Base-by-base conservation (phyloP, 2,329 filamentous ascomycete genomes). In the Hypomyces rosellus region DNA sequence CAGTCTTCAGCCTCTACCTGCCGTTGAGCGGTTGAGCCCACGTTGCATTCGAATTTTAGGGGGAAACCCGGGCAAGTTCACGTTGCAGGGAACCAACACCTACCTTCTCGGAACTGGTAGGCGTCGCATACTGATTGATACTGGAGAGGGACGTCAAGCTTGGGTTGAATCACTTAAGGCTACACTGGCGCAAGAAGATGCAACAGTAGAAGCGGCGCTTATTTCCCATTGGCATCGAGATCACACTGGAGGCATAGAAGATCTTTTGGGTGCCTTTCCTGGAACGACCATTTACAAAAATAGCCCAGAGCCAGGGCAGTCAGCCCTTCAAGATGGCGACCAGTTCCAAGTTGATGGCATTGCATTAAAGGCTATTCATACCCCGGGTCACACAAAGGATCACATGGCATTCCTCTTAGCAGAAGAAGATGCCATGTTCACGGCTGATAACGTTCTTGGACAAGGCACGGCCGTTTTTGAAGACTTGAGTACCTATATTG, bases 221-320 rank as follows among this genome's bases (percentile, higher is more conserved):
- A 74, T 99, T 45, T 95, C 91, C 0, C 93, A 99, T 67, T 95
- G 91, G 89, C 93, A 99, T 64, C 79, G 73, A 39, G 93, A 99
- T 63, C 93, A 99, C 63, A 78, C 84, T 6, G 81, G 84, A 20
- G 93, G 93, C 7, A 78, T 96, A 20, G 65, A 71, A 3, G 83
- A 95, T 59, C 73, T 96, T 1, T 71, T 84, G 15, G 67, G 70
- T 13, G 63, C 85, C 20, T 87, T 76, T n/a, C 85, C 88, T 0
- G 63, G 75, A 15, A 82, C 78, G 6, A 72, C 72, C 18, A 68
- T 93, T 37, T 81, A 84, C 69, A 92, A 93, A 66, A 72, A 83
- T 57, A 68, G 80, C 34, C 84, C 86, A 0, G 69, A 66, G 1
- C 59, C 69, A 3, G 71, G 67, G 0, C 80, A 85, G 63, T 45